These are phyloP conservation scores for Xerocomus spinulosus DNA, from an alignment of 768 basidiomycete species.

Conservation along the genomic window DNA sequence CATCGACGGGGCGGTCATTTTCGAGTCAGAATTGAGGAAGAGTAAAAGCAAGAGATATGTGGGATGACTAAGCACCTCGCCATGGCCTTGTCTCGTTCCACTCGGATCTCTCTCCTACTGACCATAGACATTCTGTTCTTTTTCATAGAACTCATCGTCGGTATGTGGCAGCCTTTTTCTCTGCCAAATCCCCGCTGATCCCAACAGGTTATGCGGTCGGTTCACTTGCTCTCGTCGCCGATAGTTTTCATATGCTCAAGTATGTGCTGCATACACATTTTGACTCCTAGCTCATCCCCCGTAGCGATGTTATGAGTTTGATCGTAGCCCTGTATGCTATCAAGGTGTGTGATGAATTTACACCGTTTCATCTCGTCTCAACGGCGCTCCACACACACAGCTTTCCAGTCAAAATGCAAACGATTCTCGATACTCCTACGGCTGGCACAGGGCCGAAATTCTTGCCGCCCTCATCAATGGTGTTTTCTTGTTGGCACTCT, in stretches of 20 bases:
- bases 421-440: conserved; percentile 87
- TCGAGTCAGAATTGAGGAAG: not conserved
- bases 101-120: conserved; percentile 71
- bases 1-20: conserved; percentile 78
- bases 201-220: conserved; percentile 86
- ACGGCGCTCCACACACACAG: conserved; percentile 35
- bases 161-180: conserved; percentile 36
- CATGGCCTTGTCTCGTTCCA: conserved; percentile 56
- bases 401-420: conserved; percentile 55
- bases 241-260: conserved; percentile 99
- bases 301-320: conserved; percentile 94
- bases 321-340: conserved; percentile 94
- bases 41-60: not conserved
- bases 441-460: conserved; percentile 99
- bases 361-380: conserved; percentile 7
- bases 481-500: conserved; percentile 93
- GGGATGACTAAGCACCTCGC: conserved; percentile 21
- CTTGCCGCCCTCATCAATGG: conserved; percentile 94
- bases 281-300: conserved; percentile 9
- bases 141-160: conserved; percentile 77
- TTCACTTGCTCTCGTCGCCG: conserved; percentile 91
- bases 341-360: conserved; percentile 42
- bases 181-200: conserved; percentile 8
- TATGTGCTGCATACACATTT: conserved; percentile 34
- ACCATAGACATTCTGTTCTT: conserved; percentile 86